Conservation (phyloP, 257 asterid species). For the Apocynum venetum region DNA sequence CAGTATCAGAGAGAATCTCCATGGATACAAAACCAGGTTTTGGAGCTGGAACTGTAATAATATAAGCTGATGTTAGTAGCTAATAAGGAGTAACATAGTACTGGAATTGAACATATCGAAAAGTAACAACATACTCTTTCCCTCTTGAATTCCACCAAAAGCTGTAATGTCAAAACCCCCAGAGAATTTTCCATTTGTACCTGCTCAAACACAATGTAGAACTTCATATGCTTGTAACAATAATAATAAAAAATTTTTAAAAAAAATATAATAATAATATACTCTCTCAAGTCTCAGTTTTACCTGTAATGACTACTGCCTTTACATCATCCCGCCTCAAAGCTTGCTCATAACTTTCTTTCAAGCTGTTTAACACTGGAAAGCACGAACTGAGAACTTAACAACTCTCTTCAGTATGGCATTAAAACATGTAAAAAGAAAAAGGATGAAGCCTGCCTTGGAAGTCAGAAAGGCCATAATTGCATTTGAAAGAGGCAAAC, state of each 20-base stretch:
- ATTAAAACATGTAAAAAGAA: not conserved
- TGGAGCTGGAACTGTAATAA: constrained; percentile 62
- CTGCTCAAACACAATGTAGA: constrained; percentile 40
- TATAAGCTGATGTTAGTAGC: constrained; percentile 31
- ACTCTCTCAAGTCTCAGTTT: not conserved
- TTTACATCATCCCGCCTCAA: constrained; percentile 76
- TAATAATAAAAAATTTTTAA: too few relatives aligned
- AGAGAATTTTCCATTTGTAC: constrained; percentile 85
- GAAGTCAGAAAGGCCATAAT: not conserved
- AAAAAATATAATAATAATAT: constrained; percentile 8
- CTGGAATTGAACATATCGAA: constrained; percentile 6
- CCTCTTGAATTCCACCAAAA: constrained; percentile 65
- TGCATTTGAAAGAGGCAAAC: not conserved
- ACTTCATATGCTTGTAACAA: constrained; percentile 9
- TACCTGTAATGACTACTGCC: constrained; percentile 87
- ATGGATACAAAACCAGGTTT: constrained; percentile 81
- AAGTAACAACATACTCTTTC: constrained; percentile 45
- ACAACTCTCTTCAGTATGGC: not conserved
- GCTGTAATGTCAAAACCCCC: constrained; percentile 92
- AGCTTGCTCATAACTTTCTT: constrained; percentile 71
- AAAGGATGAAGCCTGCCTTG: not conserved
- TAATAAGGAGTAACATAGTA: constrained; percentile 18
- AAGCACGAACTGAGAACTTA: constrained; percentile 11
- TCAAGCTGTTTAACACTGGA: constrained; percentile 82
- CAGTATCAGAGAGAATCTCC: constrained; percentile 69